Base-by-base conservation (phyloP, 2,329 filamentous ascomycete species). In the Neurospora sp. region DNA sequence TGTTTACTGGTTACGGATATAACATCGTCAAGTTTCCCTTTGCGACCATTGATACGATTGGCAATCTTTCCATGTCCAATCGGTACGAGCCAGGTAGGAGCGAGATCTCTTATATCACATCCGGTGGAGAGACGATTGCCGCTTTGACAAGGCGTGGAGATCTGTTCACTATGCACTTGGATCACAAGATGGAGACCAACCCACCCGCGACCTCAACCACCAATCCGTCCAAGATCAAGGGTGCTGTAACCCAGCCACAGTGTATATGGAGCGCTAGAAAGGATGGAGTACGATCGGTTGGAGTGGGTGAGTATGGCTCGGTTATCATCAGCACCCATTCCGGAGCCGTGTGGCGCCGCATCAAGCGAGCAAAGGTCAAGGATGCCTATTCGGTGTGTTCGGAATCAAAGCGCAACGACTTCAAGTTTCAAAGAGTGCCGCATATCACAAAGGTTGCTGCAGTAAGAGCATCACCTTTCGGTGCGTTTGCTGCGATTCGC, bases 1-100 rank as follows among this genome's bases (percentile, higher is more conserved):
- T 99, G 0, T 97, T 99, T 76, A 95, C 93, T 0, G 96, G 96
- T 74, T 98, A 97, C 76, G 95, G 95, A 4, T 98, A 97, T 78
- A 93, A 93, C n/a, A 92, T 93, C 73, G 85, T 98, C 69, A 89
- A 89, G 66, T 97, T 98, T 73, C 92, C 93, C 0, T 83, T 92
- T 40, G 82, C 83, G 1, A 91, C 94, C 73, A 86, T 88, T 6
- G 90, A 93, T 73, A 86, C 86, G 23, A 93, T 95, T 33, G 86
- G 87, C 70, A 84, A 87, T 69, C 89, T 87, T 68, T 90, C 90
- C 71, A 81, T 90, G 78, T 85, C 89, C 68, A 89, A 88, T 17
- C 84, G 89, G 73, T 88, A 91, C 74, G 89, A 92, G 69, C 81
- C 84, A 9, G 84, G 84, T 6, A 85, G 88, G 68, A 91, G 91